Percentiles rank a stretch among this genome's conserved stretches.
Conservation (phyloP, 2,329 filamentous ascomycete species). For the Hymenoscyphus scutula region DNA sequence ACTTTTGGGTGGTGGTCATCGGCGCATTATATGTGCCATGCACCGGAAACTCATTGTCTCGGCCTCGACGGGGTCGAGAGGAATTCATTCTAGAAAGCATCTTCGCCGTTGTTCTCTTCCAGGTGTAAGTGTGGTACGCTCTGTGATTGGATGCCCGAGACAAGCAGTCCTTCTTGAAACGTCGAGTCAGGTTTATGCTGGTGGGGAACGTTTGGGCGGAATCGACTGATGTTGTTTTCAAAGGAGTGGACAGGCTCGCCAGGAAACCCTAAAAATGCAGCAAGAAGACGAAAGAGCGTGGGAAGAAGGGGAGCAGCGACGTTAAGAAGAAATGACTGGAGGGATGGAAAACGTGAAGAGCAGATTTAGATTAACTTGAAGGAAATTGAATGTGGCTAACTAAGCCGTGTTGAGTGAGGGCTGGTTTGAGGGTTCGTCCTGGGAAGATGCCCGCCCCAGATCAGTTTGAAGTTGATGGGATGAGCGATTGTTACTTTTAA, state of each 20-base stretch:
- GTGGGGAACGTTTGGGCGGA: conserved; percentile 9
- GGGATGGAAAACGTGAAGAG: conserved; percentile 5
- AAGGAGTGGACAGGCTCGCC: conserved; percentile 36
- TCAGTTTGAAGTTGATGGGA: conserved; percentile 54
- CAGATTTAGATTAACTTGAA: conserved; percentile 6
- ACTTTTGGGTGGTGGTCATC: conserved; percentile 20
- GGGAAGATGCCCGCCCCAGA: conserved; percentile 19
- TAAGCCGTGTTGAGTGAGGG: conserved; percentile 2
- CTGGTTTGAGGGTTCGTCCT: conserved; percentile 4
- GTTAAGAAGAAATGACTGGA: conserved; percentile 17
- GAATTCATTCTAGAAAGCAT: conserved; percentile 22
- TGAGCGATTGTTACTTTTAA: conserved; percentile 38
- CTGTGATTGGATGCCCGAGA: conserved; percentile 20
- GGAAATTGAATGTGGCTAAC: conserved; percentile 12
- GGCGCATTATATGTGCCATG: conserved; percentile 34
- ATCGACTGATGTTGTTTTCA: conserved; percentile 9
- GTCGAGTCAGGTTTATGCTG: conserved; percentile 22
- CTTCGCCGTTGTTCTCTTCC: conserved; percentile 24
- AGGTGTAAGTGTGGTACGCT: conserved; percentile 13
- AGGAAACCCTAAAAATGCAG: conserved; percentile 29
- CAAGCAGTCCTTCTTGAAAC: conserved; percentile 24
- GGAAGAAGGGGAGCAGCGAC: conserved; percentile 14
- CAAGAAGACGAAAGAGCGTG: conserved; percentile 23
- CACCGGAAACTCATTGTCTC: conserved; percentile 29
- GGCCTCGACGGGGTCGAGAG: conserved; percentile 27